These are phyloP conservation scores for Wickerhamiella hasegawae DNA, from an alignment of 805 yeast genomes.

Conservation along the genomic window DNA sequence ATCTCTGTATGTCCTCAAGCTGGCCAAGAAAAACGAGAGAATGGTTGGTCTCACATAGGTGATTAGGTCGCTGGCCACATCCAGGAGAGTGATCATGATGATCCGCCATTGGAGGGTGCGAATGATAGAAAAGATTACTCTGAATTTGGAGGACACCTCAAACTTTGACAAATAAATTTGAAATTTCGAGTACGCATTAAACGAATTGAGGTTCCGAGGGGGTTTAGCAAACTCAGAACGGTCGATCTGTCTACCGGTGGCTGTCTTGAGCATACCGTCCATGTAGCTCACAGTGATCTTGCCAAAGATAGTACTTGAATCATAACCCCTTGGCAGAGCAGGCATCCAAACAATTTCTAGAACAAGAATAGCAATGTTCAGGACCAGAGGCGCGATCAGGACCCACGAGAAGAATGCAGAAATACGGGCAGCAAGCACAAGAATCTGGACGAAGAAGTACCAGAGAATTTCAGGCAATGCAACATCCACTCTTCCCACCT, in stretches of 20 bases:
- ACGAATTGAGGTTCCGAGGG: neutral
- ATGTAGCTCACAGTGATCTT: neutral
- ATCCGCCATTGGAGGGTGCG: neutral
- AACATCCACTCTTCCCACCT: neutral
- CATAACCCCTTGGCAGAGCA: neutral
- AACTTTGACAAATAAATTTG: neutral
- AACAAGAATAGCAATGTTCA: neutral
- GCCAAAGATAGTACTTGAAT: neutral
- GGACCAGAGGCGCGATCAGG: neutral
- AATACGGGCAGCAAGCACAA: neutral
- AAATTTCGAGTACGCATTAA: neutral
- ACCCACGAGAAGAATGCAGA: neutral
- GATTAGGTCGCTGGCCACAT: slow-evolving; percentile 4
- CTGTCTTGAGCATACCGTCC: neutral
- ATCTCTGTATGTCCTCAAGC: slow-evolving; percentile 2
- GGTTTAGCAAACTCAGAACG: neutral
- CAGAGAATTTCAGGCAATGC: neutral
- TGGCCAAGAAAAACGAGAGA: slow-evolving; percentile 7
- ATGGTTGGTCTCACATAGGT: slow-evolving; percentile 9
- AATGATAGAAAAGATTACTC: neutral
- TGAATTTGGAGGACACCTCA: neutral
- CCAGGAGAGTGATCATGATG: neutral
- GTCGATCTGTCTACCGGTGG: neutral
- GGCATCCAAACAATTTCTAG: neutral
- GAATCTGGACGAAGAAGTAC: neutral